These are phyloP conservation scores for Calonectria hawksworthii DNA, from an alignment of 2,329 filamentous ascomycete species.

Conservation along the genomic window DNA sequence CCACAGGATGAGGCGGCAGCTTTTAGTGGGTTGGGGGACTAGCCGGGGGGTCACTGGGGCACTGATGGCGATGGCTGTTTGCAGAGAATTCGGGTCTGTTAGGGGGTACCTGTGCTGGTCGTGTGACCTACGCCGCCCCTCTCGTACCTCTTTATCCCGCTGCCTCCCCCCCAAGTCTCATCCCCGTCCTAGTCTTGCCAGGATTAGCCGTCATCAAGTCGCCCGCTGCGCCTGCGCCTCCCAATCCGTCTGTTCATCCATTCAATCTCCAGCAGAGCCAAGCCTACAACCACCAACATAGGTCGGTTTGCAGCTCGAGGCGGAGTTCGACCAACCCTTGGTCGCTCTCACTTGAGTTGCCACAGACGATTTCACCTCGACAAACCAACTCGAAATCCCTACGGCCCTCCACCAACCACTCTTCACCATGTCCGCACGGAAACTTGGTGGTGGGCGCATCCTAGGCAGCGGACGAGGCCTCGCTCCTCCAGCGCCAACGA, in stretches of 20 bases:
- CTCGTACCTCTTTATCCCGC: constrained; percentile 14
- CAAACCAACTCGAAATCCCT: not conserved
- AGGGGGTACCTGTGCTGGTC: not conserved
- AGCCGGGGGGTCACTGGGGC: constrained; percentile 3
- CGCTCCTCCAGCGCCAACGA: constrained; percentile 69
- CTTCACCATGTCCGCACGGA: constrained; percentile 80
- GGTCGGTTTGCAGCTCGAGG: constrained; percentile 48
- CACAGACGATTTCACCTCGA: not conserved
- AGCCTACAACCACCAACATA: constrained; percentile 16
- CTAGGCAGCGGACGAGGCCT: constrained; percentile 89
- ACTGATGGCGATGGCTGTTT: not conserved
- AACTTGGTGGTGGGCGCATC: constrained; percentile 92
- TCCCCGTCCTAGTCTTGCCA: constrained; percentile 9
- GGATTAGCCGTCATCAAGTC: constrained; percentile 16
- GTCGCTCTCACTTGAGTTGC: constrained; percentile 47
- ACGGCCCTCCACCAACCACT: not conserved
- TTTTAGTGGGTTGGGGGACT: constrained; percentile 2
- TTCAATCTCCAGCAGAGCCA: constrained; percentile 3
- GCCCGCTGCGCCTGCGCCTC: constrained; percentile 19
- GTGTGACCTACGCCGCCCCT: not conserved
- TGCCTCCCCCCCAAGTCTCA: not conserved
- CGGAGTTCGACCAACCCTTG: constrained; percentile 51
- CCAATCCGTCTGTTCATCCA: not conserved
- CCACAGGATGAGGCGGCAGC: not conserved
- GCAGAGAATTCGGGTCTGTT: constrained; percentile 2